Base-by-base conservation (phyloP, 2,329 filamentous ascomycete species). In the Colletotrichum zoysiae region DNA sequence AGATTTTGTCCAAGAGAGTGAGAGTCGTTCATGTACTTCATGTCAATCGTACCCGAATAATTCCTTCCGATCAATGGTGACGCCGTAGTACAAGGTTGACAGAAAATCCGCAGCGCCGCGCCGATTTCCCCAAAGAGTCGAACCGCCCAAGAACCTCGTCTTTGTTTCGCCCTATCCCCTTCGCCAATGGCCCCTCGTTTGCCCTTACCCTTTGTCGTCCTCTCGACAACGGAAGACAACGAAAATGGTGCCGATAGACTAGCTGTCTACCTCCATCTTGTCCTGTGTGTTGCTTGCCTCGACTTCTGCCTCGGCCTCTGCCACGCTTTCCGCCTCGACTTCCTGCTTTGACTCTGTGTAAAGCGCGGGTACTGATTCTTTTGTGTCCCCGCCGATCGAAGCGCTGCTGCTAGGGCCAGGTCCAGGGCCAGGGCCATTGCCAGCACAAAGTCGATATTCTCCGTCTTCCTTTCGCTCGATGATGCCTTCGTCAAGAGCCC, bases 401-500 rank as follows among this genome's bases (percentile, higher is more conserved):
- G 46, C 59, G 38, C 50, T 61, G n/a, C 50, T 50, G 35, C 56
- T 71, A 38, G 55, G 76, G 33, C 33, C 20, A 38, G 53, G 2
- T 5, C 30, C 33, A 56, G 53, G 2, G 11, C 30, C 33, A 56
- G 53, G 53, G 4, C 74, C 84, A 23, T 82, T 82, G 42, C 85
- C 84, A 42, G 77, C 80, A 73, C 84, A 84, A n/a, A 91, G 81
- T 48, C 85, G 84, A 76, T 89, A 91, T 74, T 87, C 86, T 5
- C 87, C 88, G 65, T 87, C 85, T 20, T 85, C 85, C 68, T 85
- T 86, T 9, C 82, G 81, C 75, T 91, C 88, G 69, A 92, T 91
- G 74, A 92, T 91, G 8, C 84, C 85, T 76, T 92, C 89, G 1
- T 89, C 87, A 26, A 91, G 80, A 5, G 90, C 89, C 89, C 90